Base-by-base conservation (phyloP, 2,329 filamentous ascomycete species). In the Aschersonia sp. region DNA sequence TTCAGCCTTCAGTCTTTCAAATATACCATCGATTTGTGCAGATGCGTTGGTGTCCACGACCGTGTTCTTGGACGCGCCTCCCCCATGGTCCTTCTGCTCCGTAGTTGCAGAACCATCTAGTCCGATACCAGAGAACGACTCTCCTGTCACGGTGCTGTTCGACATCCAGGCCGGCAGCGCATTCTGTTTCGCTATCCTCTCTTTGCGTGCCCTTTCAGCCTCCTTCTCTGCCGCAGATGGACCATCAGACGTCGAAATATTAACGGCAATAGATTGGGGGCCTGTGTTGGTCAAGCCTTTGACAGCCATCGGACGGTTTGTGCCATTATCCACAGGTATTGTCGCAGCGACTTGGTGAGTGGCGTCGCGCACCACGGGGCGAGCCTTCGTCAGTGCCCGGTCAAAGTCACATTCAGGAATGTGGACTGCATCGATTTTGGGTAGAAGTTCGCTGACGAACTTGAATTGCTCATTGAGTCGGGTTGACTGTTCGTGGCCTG, bases 331-430 rank as follows among this genome's bases (percentile, higher is more conserved):
- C 8, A 83, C 70, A 22, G 77, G 73, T 35, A 76, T 68, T 6
- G 78, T 81, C 45, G 70, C 68, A 14, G 72, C 75, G 5, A 76
- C 78, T 52, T 83, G 82, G 60, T 88, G 74, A 9, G 76, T 78
- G 42, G 79, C 75, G 53, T 85, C 79, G 53, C 84, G 75, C 47
- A 78, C 65, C 30, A 89, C 76, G 4, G 81, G 79, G 11, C 79
- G 71, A 14, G 77, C 75, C 46, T 74, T 74, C 30, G 74, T 70
- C 30, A 85, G 69, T 2, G 85, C 84, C 29, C 76, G 72, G 45
- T 87, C 82, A 54, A 87, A 87, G 53, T 77, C 82, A 58, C 84
- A 83, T 53, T 81, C 82, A 2, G 86, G 85, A 6, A 94, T 79
- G 39, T 79, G 70, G 5, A 82, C 73, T n/a, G 76, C 71, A 59